Percentiles rank a stretch among this genome's conserved stretches.
phyloP scores from a whole-genome alignment of 148 eudicot genomes.

The Fagopyrum tataricum region DNA sequence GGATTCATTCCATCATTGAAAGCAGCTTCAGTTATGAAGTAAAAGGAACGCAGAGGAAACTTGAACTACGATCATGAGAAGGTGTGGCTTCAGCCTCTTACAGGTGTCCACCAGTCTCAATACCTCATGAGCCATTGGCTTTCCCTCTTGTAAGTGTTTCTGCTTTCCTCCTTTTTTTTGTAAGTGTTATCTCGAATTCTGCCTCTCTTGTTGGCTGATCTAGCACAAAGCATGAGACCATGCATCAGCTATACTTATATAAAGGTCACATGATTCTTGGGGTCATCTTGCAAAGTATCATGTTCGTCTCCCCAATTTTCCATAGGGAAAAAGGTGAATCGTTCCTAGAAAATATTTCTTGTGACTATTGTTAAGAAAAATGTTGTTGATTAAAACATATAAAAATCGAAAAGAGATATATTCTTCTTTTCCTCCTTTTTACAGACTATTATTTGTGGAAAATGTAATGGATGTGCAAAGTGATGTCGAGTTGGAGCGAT shows the following conservation, averaged over 20 bases:
- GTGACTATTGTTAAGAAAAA: neutral
- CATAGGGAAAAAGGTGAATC: neutral
- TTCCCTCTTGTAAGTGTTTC: constrained; percentile 3
- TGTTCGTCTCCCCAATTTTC: constrained; percentile 20
- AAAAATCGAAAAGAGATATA: neutral
- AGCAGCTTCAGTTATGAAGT: constrained; percentile 44
- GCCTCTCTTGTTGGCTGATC: constrained; percentile 1
- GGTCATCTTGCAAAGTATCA: constrained; percentile 31
- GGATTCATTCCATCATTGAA: constrained; percentile 39
- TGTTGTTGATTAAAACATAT: constrained; percentile 1
- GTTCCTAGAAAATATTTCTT: neutral
- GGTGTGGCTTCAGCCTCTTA: constrained; percentile 31
- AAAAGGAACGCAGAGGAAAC: constrained; percentile 35
- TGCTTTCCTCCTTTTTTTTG: neutral
- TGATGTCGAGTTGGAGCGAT: neutral
- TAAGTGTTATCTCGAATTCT: neutral
- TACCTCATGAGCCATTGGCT: constrained; percentile 20
- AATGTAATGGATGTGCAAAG: neutral
- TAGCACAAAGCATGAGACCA: constrained; percentile 10
- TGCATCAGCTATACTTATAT: constrained; percentile 3
- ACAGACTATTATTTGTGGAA: neutral
- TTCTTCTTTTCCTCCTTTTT: neutral
- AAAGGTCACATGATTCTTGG: constrained; percentile 19
- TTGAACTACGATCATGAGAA: constrained; percentile 36
- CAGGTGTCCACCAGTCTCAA: constrained; percentile 17